Evolutionary conservation across 192 early-diverging fungal species (phyloP).

Genomic region (Linnemannia elongata): DNA sequence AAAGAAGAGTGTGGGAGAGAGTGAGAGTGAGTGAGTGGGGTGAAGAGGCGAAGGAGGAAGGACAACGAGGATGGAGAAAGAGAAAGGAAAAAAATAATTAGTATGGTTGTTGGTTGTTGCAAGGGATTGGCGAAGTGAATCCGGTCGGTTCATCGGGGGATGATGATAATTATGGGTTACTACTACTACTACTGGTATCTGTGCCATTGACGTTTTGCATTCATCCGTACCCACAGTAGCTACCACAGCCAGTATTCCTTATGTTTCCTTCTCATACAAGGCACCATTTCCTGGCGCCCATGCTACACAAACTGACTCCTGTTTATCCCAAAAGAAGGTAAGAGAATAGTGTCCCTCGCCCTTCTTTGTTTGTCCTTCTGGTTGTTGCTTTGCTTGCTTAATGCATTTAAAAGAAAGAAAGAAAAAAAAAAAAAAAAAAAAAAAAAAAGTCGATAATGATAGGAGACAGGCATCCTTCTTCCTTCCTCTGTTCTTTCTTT

Average conservation of each 20-base stretch:
- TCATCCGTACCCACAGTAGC: not conserved
- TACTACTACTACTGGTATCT: too few species aligned
- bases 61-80: not conserved
- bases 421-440: too few species aligned
- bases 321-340: not conserved
- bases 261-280: too few species aligned
- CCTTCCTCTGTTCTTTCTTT: not conserved
- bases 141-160: too few species aligned
- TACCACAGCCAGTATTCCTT: not conserved
- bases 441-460: too few species aligned
- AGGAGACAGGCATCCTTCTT: not conserved
- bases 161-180: too few species aligned
- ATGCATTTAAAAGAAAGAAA: not conserved
- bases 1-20: slow-evolving; percentile 1
- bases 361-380: not conserved
- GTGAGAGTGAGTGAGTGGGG: not conserved
- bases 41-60: not conserved
- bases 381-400: slow-evolving; percentile 1
- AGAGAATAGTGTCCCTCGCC: not conserved
- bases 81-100: too few species aligned
- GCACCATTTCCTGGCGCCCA: too few species aligned
- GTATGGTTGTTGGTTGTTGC: too few species aligned
- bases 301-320: not conserved
- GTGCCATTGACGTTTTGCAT: too few species aligned
- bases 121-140: too few species aligned